phyloP scores from a whole-genome alignment of 2,329 filamentous ascomycete genomes.

The Didymella arachidicola region DNA sequence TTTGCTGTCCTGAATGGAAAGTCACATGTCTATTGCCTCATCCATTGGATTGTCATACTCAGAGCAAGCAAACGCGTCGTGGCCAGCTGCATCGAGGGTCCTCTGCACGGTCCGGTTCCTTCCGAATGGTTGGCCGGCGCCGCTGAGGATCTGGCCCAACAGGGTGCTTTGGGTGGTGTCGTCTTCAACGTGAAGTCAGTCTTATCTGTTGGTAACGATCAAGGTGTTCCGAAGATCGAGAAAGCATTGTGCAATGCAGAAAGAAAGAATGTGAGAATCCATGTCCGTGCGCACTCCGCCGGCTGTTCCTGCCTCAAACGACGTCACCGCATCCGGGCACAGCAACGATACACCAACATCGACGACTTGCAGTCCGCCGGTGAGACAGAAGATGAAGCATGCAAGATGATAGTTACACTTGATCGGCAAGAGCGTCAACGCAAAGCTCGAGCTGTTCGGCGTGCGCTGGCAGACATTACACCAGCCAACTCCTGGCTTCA shows the following conservation, averaged over 20 bases:
- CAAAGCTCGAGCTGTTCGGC: constrained; percentile 25
- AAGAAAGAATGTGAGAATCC: not conserved
- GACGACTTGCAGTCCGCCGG: not conserved
- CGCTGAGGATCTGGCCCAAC: not conserved
- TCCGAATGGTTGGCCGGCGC: constrained; percentile 6
- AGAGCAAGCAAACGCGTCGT: not conserved
- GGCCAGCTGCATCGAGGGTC: no score
- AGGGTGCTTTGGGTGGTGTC: not conserved
- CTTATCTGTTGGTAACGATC: not conserved
- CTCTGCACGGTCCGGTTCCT: not conserved
- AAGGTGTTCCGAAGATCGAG: not conserved
- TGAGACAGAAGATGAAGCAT: not conserved
- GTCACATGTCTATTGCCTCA: not conserved
- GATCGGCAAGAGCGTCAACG: constrained; percentile 25
- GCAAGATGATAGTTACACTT: constrained; percentile 18
- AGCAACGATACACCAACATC: not conserved
- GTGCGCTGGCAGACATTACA: constrained; percentile 27
- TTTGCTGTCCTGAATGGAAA: not conserved
- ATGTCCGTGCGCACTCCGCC: constrained; percentile 1
- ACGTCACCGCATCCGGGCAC: constrained; percentile 9
- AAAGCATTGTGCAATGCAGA: not conserved
- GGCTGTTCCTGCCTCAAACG: constrained; percentile 5
- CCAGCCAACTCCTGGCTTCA: constrained; percentile 31
- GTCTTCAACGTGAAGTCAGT: not conserved
- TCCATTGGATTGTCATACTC: not conserved